Percentiles rank a stretch among this genome's conserved stretches.
phyloP scores from a whole-genome alignment of 768 basidiomycete species.

The Hygrocybe coccinea region DNA sequence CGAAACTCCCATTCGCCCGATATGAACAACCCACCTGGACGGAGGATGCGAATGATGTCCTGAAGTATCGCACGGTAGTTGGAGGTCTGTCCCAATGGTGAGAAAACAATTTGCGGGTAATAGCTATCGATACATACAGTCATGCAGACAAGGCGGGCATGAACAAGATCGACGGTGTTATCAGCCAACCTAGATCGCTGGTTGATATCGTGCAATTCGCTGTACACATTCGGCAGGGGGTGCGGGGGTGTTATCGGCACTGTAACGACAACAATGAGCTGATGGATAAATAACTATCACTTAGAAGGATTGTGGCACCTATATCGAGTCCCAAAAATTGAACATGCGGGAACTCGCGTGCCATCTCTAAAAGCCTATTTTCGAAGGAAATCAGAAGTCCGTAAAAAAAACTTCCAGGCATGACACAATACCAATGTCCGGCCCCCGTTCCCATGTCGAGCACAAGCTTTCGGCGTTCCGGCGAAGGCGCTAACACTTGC shows the following conservation, averaged over 20 bases:
- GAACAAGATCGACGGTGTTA: conserved; percentile 60
- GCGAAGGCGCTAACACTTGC: conserved; percentile 42
- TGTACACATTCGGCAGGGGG: conserved; percentile 55
- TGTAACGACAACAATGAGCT: conserved; percentile 25
- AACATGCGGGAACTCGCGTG: conserved; percentile 56
- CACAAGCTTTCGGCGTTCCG: conserved; percentile 44
- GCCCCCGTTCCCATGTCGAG: conserved; percentile 77
- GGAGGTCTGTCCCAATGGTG: conserved; percentile 41
- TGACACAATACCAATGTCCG: conserved; percentile 54
- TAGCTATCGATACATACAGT: conserved; percentile 42
- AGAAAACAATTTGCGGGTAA: not conserved
- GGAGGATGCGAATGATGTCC: conserved; percentile 61
- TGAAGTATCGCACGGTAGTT: conserved; percentile 49
- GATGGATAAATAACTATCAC: conserved; percentile 7
- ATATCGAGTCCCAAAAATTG: conserved; percentile 71
- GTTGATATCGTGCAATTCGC: conserved; percentile 64
- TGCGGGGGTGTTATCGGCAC: conserved; percentile 69
- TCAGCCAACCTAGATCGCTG: conserved; percentile 46
- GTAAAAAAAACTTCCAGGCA: conserved; percentile 12
- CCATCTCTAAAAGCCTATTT: conserved; percentile 72
- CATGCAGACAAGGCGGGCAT: conserved; percentile 56
- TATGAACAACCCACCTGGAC: conserved; percentile 66
- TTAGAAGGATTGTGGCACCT: conserved; percentile 42
- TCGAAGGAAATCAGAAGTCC: conserved; percentile 2
- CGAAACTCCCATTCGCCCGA: conserved; percentile 56